Conservation (phyloP, 352 stramenopile species). For the Phytophthora capsici region DNA sequence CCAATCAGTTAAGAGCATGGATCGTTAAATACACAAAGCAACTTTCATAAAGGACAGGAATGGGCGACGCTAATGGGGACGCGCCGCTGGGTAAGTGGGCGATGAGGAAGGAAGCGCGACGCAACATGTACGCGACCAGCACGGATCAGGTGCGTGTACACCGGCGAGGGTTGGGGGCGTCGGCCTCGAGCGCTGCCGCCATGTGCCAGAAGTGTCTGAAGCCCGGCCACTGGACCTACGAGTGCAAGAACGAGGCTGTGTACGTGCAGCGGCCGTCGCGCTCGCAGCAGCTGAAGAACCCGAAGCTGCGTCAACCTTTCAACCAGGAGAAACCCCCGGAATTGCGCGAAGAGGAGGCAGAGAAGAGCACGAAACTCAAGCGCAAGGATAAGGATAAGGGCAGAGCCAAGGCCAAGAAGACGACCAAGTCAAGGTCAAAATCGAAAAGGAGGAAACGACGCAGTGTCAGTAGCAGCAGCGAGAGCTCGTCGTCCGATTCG, state of each 20-base stretch:
- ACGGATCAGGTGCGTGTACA: conserved; percentile 74
- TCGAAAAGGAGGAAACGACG: conserved; percentile 33
- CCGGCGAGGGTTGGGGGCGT: conserved; percentile 41
- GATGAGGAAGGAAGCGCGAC: conserved; percentile 73
- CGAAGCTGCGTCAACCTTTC: conserved; percentile 81
- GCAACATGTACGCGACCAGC: conserved; percentile 87
- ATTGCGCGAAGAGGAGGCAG: conserved; percentile 42
- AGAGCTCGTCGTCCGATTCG: conserved; percentile 36
- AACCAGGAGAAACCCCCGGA: conserved; percentile 80
- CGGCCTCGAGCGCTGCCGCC: conserved; percentile 34
- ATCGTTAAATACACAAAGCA: conserved; percentile 4
- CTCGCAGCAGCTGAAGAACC: conserved; percentile 82
- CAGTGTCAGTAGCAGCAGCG: conserved; percentile 45
- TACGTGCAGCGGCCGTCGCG: conserved; percentile 82
- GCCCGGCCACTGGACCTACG: conserved; percentile 85
- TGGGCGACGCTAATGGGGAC: conserved; percentile 44
- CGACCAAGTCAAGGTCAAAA: neutral
- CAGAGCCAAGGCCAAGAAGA: conserved; percentile 21
- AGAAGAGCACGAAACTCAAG: conserved; percentile 36
- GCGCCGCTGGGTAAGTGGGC: conserved; percentile 68
- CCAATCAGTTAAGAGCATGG: conserved; percentile 24
- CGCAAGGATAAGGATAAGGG: conserved; percentile 30
- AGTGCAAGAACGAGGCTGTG: conserved; percentile 87
- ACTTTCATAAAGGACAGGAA: neutral
- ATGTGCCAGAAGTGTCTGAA: conserved; percentile 88